These are phyloP conservation scores for Microascus cirrosus DNA, from an alignment of 2,329 filamentous ascomycete species.

Conservation along the genomic window DNA sequence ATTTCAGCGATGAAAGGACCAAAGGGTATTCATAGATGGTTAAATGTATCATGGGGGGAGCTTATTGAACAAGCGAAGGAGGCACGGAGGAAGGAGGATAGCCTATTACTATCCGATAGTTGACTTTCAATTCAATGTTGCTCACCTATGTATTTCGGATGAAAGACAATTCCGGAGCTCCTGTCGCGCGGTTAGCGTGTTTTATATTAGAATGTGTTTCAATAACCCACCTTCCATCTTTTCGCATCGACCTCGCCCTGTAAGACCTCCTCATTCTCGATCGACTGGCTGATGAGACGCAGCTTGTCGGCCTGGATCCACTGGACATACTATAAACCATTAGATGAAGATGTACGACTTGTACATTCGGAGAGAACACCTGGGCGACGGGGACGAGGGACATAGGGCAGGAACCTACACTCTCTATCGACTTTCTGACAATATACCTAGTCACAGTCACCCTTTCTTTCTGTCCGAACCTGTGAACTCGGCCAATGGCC, in stretches of 20 bases:
- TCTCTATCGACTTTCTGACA: constrained; percentile 14
- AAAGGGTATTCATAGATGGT: no score
- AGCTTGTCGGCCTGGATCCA: constrained; percentile 5
- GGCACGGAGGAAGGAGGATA: no score
- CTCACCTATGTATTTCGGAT: no score
- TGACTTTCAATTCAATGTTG: no score
- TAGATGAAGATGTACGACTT: neutral
- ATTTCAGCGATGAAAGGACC: no score
- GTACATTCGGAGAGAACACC: neutral
- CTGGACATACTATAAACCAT: constrained; percentile 1
- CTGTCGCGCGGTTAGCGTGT: no score
- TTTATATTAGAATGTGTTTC: no score
- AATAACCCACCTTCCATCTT: neutral
- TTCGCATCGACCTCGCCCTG: neutral
- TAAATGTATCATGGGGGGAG: no score
- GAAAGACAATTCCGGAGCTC: no score
- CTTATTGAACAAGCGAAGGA: no score
- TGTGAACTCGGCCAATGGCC: constrained; percentile 18
- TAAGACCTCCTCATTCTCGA: neutral
- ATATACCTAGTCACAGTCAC: constrained; percentile 17
- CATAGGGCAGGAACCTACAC: constrained; percentile 3
- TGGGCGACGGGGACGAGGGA: no score
- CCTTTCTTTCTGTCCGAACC: constrained; percentile 16
- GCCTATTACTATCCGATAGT: no score
- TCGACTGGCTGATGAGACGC: neutral